Base-by-base conservation (phyloP, 1,284 basidiomycete genomes). In the Blastosporella zonata region DNA sequence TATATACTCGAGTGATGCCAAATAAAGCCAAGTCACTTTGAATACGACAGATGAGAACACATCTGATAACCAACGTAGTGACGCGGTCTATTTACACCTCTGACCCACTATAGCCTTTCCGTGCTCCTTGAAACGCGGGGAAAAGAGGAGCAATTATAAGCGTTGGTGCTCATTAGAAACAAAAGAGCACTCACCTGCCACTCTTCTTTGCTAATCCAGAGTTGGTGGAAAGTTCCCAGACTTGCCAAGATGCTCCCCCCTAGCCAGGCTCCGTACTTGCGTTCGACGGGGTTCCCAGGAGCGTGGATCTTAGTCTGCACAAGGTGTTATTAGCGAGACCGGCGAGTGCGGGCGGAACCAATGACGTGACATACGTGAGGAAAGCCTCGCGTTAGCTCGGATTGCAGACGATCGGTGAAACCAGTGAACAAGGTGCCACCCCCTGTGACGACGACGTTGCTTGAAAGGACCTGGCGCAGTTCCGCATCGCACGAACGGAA, bases 361-460 rank as follows among this genome's bases (percentile, higher is more conserved):
- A 36, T 43, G 13, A 38, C 27, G 36, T 43, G 15, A 73, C 87
- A 64, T 62, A 93, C 91, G 53, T 92, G 88, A 18, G 90, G 86
- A 64, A 93, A 89, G 46, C 85, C 74, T 43, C 84, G 75, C 31
- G 75, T 73, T 8, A 99, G 72, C 65, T 99, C 97, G 49, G 78
- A 77, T 53, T 84, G 78, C 36, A 99, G 74, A 9, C 97, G 80
- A 62, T 99, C 95, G 13, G 79, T 78, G 52, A 99, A 81, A 10
- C 97, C 97, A 18, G 88, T 74, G 49, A 96, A 87, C 33, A 94
- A 73, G 52, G 87, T 92, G 18, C 90, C 88, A 18, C 95, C 96
- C 15, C 97, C 97, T 12, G 93, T 93, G 39, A 98, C 81, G 36
- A 99, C 94, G 46, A 99, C 87, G 64, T 99, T 98, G 60, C 87